Conservation (phyloP, 352 stramenopile genomes). For the Phytophthora pluvialis region DNA sequence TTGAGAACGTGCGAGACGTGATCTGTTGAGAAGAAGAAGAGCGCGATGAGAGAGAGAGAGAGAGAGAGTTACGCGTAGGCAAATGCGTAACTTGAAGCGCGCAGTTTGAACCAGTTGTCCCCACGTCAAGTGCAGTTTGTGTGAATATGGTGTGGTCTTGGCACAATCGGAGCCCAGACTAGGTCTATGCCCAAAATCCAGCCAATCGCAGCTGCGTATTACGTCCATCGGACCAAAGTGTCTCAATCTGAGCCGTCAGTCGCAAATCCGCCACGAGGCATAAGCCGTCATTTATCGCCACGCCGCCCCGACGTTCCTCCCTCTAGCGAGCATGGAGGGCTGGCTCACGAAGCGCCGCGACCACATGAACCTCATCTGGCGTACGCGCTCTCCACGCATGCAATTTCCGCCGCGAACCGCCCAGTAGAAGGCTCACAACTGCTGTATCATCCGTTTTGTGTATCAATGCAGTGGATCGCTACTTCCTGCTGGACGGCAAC, state of each 20-base stretch:
- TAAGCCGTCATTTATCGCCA: neutral
- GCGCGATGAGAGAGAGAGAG: neutral
- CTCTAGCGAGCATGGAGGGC: conserved; percentile 68
- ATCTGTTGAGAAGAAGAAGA: neutral
- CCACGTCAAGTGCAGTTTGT: conserved; percentile 19
- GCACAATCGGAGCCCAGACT: conserved; percentile 3
- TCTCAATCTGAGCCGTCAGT: conserved; percentile 21
- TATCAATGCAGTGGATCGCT: conserved; percentile 70
- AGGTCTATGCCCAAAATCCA: conserved; percentile 15
- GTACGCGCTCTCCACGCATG: conserved; percentile 44
- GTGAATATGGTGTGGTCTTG: conserved; percentile 13
- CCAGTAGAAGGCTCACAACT: conserved; percentile 12
- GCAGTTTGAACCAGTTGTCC: conserved; percentile 23
- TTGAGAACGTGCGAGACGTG: neutral
- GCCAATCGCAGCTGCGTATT: conserved; percentile 27
- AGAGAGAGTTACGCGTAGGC: neutral
- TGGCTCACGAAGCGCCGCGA: conserved; percentile 90
- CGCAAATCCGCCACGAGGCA: conserved; percentile 19
- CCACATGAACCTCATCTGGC: conserved; percentile 93
- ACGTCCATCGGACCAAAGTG: conserved; percentile 23
- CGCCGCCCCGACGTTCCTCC: conserved; percentile 3
- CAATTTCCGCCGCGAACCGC: neutral
- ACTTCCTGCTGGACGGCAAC: conserved; percentile 88
- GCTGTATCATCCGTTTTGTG: conserved; percentile 23
- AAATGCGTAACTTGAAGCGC: neutral